These are phyloP conservation scores for Poa annua DNA, from an alignment of 176 grass and related monocot genomes.

Conservation along the genomic window DNA sequence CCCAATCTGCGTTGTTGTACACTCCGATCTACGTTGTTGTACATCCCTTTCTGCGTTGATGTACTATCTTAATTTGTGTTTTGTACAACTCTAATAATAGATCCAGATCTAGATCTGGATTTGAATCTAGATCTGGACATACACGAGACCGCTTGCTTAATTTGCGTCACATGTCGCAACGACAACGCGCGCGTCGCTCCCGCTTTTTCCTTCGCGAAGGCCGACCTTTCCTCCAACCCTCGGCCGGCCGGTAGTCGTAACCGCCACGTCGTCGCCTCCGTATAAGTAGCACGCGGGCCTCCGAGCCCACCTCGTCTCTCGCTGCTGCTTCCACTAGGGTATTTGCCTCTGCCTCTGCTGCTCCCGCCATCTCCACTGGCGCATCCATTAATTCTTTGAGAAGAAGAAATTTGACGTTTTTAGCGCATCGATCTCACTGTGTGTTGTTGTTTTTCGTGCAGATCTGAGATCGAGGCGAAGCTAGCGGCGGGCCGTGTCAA, in stretches of 20 bases:
- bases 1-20: too few relatives aligned
- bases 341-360: background rate
- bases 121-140: too few relatives aligned
- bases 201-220: too few relatives aligned
- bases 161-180: too few relatives aligned
- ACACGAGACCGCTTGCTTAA: too few relatives aligned
- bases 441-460: background rate
- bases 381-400: background rate
- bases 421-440: background rate
- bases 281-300: constrained; percentile 1
- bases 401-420: background rate
- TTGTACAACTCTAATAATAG: too few relatives aligned
- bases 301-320: background rate
- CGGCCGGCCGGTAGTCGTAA: background rate
- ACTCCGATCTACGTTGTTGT: too few relatives aligned
- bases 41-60: too few relatives aligned
- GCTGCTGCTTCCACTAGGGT: background rate
- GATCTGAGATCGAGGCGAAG: constrained; percentile 26
- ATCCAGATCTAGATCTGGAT: too few relatives aligned
- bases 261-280: background rate
- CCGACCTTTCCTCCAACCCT: too few relatives aligned
- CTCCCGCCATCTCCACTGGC: background rate
- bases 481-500: constrained; percentile 18
- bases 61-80: too few relatives aligned
- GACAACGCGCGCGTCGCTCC: too few relatives aligned